Conservation (phyloP, 768 basidiomycete species). For the Favolaschia claudopus region DNA sequence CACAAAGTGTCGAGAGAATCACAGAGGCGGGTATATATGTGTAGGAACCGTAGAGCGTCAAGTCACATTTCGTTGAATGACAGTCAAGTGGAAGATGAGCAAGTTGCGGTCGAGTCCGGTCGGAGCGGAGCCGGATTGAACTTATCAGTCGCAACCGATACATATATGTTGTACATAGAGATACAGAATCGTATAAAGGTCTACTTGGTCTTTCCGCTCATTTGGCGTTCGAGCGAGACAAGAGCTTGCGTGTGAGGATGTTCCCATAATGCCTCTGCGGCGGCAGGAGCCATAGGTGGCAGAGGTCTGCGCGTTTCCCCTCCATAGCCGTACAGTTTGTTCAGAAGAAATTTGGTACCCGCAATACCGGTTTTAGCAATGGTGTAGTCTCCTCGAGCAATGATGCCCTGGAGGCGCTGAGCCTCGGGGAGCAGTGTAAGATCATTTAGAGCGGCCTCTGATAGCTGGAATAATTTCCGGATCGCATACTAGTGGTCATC, state of each 20-base stretch:
- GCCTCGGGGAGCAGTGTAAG: slow-evolving; percentile 69
- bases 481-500: slow-evolving; percentile 56
- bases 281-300: slow-evolving; percentile 63
- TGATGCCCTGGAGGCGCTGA: slow-evolving; percentile 78
- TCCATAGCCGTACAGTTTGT: slow-evolving; percentile 83
- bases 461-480: slow-evolving; percentile 67
- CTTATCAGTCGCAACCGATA: too few relatives aligned
- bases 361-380: slow-evolving; percentile 79
- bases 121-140: too few relatives aligned
- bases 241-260: slow-evolving; percentile 78
- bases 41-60: too few relatives aligned
- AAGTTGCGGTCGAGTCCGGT: too few relatives aligned
- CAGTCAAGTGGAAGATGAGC: too few relatives aligned
- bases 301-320: slow-evolving; percentile 83
- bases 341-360: slow-evolving; percentile 83
- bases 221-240: slow-evolving; percentile 65
- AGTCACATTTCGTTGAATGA: too few relatives aligned
- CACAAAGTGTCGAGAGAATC: not conserved
- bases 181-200: not conserved
- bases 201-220: slow-evolving; percentile 49
- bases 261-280: slow-evolving; percentile 70
- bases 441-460: slow-evolving; percentile 62
- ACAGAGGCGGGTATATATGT: not conserved
- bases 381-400: slow-evolving; percentile 82
- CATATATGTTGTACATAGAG: not conserved